These are phyloP conservation scores for Pleurotus eryngii DNA, from an alignment of 768 basidiomycete species.

Conservation along the genomic window DNA sequence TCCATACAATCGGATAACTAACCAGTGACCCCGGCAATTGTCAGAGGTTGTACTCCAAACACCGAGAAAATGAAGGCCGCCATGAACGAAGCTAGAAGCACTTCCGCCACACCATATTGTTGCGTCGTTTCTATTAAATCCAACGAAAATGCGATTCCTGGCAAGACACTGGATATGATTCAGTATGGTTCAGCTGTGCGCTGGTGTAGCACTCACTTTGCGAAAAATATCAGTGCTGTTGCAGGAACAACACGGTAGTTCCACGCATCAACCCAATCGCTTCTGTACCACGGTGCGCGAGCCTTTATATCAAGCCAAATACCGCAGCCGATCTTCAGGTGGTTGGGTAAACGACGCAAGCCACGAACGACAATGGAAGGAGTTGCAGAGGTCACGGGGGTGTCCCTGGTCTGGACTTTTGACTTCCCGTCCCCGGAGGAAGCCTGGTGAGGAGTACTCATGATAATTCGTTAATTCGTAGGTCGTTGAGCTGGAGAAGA, in stretches of 20 bases:
- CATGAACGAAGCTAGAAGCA: constrained; percentile 81
- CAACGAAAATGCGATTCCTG: constrained; percentile 88
- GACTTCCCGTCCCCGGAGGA: not conserved
- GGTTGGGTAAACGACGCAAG: not conserved
- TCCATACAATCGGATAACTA: not conserved
- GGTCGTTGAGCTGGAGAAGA: too few relatives aligned
- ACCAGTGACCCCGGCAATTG: constrained; percentile 91
- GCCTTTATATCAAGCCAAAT: constrained; percentile 68
- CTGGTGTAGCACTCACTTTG: constrained; percentile 53
- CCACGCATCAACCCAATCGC: constrained; percentile 91
- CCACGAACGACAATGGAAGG: not conserved
- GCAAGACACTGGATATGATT: constrained; percentile 56
- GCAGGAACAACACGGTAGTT: constrained; percentile 89
- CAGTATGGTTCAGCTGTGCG: not conserved
- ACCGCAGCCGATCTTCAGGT: constrained; percentile 47
- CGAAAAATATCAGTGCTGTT: constrained; percentile 81
- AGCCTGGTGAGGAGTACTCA: not conserved
- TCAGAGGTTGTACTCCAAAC: constrained; percentile 87
- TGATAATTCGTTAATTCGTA: too few relatives aligned
- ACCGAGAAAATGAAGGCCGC: constrained; percentile 85
- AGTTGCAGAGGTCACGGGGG: not conserved
- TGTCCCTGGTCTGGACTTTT: not conserved
- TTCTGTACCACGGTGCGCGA: constrained; percentile 74
- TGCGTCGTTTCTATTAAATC: constrained; percentile 90
- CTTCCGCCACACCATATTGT: constrained; percentile 88